phyloP scores from a whole-genome alignment of 106 monocot genomes.

The Ottelia alismoides region DNA sequence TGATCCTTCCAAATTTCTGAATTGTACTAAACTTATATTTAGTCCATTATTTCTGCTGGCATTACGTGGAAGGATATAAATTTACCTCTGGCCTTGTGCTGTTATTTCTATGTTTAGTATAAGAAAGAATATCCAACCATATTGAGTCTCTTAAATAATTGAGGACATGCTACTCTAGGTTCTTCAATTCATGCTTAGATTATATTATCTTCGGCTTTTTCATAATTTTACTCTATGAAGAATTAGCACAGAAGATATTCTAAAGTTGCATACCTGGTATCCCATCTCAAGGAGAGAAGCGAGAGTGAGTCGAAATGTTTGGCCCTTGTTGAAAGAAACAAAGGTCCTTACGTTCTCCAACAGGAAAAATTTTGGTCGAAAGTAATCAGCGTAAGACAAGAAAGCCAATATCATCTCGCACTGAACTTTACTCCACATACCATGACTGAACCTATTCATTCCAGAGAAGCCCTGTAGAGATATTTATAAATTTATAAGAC shows the following conservation, averaged over 20 bases:
- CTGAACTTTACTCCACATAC: constrained; percentile 97
- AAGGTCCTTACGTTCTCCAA: constrained; percentile 94
- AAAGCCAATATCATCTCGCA: constrained; percentile 99
- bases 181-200: no score
- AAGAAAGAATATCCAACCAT: no score
- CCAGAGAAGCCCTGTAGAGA: constrained; percentile 86
- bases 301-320: constrained; percentile 85
- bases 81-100: background rate
- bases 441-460: constrained; percentile 93
- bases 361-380: constrained; percentile 85
- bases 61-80: background rate
- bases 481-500: background rate
- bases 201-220: no score
- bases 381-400: constrained; percentile 93
- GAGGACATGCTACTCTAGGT: no score
- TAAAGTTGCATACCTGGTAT: constrained; percentile 96
- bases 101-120: background rate
- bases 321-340: constrained; percentile 97
- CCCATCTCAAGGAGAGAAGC: constrained; percentile 98
- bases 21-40: no score
- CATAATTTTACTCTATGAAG: no score
- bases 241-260: no score
- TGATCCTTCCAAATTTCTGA: no score
- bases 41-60: no score
- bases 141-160: no score